Evolutionary conservation across 1,139 yeast species (phyloP), one percentile per base, ranked within the genome.

Genomic region (Meyerozyma athensensis): DNA sequence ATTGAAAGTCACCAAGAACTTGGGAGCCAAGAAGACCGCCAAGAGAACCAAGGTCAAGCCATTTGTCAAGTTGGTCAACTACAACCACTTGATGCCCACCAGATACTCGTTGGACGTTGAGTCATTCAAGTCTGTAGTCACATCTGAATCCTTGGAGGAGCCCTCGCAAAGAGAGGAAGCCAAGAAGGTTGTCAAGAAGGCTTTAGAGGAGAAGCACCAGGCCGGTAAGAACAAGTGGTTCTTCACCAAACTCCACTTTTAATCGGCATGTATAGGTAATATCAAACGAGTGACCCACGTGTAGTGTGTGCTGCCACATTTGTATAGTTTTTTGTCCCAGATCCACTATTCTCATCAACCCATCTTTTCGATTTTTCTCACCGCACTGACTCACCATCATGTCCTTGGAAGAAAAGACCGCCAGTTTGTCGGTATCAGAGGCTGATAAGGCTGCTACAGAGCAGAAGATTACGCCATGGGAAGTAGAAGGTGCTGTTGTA

Each of bases 171-270:
- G 96, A 74, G 95, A 84, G 75, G 97, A 90, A 72, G 97, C 98
- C 68, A 94, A 90, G 86, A 92, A 92, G 82, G 90, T 84, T 68
- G 89, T 94, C 73, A 92, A 89, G 87, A 86, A 89, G 82, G 96
- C 96, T 68, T 92, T 92, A 67, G 98, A 92, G 79, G 97, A 92
- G 79, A 89, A 90, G 84, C 96, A 92, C 82, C 95, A 89, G 79
- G 90, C 97, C 68, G 98, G 98, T 73, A 89, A 90, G 86, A 90
- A 90, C 90, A 90, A 89, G 77, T 92, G 98, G 98, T 92, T 92
- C 83, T 92, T 92, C 87, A 84, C 95, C 75, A 92, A 92, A 81
- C 86, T 92, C 72, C 86, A 89, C 80, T 92, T 92, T 80, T 92
- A 89, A 86, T 28, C 32, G 32, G 32, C 32, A 28, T 28, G 32